Conservation (phyloP, 1,284 basidiomycete species). For the Ganoderma sinense region DNA sequence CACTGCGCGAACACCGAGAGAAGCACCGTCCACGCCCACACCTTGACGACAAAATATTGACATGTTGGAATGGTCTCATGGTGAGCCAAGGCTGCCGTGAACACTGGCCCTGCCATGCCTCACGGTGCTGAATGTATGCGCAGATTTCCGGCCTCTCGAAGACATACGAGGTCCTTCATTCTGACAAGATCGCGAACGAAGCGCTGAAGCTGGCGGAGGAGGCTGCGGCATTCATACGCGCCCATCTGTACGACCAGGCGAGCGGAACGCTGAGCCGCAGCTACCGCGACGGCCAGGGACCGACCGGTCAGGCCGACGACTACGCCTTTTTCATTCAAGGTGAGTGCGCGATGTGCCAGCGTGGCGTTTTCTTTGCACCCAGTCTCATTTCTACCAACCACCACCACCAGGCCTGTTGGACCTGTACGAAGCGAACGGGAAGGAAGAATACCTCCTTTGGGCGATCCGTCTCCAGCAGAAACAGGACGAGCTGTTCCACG, state of each 20-base stretch:
- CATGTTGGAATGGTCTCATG: slow-evolving; percentile 56
- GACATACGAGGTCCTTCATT: slow-evolving; percentile 31
- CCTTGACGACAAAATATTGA: slow-evolving; percentile 55
- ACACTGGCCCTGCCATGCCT: neutral
- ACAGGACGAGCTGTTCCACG: slow-evolving; percentile 53
- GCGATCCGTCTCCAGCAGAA: slow-evolving; percentile 47
- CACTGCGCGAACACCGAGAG: slow-evolving; percentile 44
- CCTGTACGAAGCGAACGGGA: slow-evolving; percentile 48
- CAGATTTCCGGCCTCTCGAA: slow-evolving; percentile 39
- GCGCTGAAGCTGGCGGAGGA: slow-evolving; percentile 33
- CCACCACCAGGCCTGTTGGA: slow-evolving; percentile 38
- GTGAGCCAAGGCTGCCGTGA: slow-evolving; percentile 31
- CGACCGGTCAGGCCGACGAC: slow-evolving; percentile 30
- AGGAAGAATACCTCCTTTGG: slow-evolving; percentile 43
- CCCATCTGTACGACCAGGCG: slow-evolving; percentile 27
- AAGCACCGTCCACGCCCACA: slow-evolving; percentile 48
- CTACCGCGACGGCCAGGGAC: slow-evolving; percentile 34
- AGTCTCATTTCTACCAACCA: neutral
- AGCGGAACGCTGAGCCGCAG: slow-evolving; percentile 32
- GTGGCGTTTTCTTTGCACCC: neutral
- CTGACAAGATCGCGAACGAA: slow-evolving; percentile 12
- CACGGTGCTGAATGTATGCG: neutral
- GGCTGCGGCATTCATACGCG: slow-evolving; percentile 31
- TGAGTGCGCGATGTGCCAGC: slow-evolving; percentile 1
- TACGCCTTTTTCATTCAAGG: slow-evolving; percentile 43